Percentiles rank a stretch among this genome's conserved stretches.
phyloP scores from a whole-genome alignment of 495 filamentous ascomycete species.

The Trichoderma orchidacearum region DNA sequence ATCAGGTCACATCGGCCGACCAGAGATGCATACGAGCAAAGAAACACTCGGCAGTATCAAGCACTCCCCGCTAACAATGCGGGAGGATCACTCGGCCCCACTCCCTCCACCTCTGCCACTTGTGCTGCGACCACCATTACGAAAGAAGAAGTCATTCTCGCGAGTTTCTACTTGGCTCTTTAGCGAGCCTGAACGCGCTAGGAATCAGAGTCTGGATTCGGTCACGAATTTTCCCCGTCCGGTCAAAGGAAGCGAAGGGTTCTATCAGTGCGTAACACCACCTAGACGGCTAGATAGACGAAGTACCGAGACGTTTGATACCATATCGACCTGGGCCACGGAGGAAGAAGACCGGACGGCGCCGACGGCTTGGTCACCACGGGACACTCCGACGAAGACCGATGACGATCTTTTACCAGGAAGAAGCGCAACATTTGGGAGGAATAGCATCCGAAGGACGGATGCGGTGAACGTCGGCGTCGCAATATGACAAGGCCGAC shows the following conservation, averaged over 20 bases:
- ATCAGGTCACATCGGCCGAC: not conserved
- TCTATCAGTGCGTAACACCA: slow-evolving; percentile 35
- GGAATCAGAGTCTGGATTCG: slow-evolving; percentile 23
- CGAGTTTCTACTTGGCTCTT: slow-evolving; percentile 43
- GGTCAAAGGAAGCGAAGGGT: slow-evolving; percentile 31
- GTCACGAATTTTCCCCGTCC: slow-evolving; percentile 35
- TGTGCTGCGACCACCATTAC: slow-evolving; percentile 31
- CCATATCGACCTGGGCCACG: slow-evolving; percentile 25
- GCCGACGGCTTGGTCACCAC: slow-evolving; percentile 30
- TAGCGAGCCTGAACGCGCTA: slow-evolving; percentile 17
- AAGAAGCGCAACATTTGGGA: slow-evolving; percentile 14
- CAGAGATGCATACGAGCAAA: not conserved
- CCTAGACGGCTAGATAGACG: slow-evolving; percentile 12
- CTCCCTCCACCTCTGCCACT: slow-evolving; percentile 38
- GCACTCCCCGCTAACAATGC: not conserved
- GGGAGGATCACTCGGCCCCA: slow-evolving; percentile 10
- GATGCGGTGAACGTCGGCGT: not conserved
- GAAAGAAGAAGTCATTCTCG: slow-evolving; percentile 46
- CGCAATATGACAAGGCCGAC: not conserved
- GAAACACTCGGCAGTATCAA: slow-evolving; percentile 4
- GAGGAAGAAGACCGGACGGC: slow-evolving; percentile 23
- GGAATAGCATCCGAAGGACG: not conserved
- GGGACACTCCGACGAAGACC: slow-evolving; percentile 19
- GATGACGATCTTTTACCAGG: slow-evolving; percentile 16
- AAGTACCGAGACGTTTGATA: slow-evolving; percentile 24